Percentiles rank a stretch among this genome's conserved stretches.
phyloP scores from a whole-genome alignment of 2,329 filamentous ascomycete genomes.

The Hymenotorrendiella dingleyae region DNA sequence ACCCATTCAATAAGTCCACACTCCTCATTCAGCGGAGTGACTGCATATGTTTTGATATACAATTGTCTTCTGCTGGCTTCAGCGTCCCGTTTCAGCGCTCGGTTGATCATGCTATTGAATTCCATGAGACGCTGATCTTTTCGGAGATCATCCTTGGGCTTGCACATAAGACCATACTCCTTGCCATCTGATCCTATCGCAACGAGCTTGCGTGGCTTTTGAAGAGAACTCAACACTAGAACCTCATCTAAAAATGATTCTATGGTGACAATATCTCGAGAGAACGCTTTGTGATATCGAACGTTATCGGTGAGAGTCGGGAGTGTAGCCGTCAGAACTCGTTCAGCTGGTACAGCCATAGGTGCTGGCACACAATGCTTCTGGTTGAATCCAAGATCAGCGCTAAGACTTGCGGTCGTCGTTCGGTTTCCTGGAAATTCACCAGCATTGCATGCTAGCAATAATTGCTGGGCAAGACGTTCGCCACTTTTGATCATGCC shows the following conservation, averaged over 20 bases:
- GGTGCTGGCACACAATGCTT: constrained; percentile 72
- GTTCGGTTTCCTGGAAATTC: constrained; percentile 63
- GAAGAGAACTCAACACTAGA: constrained; percentile 81
- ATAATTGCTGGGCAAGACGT: constrained; percentile 73
- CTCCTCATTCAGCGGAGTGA: constrained; percentile 94
- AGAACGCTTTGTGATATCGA: constrained; percentile 79
- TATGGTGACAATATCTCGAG: constrained; percentile 79
- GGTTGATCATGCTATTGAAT: constrained; percentile 97
- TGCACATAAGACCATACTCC: constrained; percentile 85
- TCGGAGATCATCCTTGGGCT: constrained; percentile 94
- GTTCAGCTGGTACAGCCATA: constrained; percentile 84
- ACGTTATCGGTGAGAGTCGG: constrained; percentile 68
- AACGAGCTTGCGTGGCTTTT: constrained; percentile 84
- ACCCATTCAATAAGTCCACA: constrained; percentile 99
- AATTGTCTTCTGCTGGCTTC: constrained; percentile 85
- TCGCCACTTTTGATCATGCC: constrained; percentile 71
- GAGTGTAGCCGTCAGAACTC: constrained; percentile 74
- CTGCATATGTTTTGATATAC: constrained; percentile 95
- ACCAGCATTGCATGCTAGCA: constrained; percentile 73
- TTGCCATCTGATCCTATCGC: constrained; percentile 86
- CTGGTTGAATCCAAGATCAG: constrained; percentile 77
- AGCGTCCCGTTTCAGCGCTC: constrained; percentile 83
- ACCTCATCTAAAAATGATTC: constrained; percentile 79
- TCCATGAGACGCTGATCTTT: constrained; percentile 99
- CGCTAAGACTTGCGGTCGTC: constrained; percentile 65